These are phyloP conservation scores for Drechslerella dactyloides DNA, from an alignment of 2,329 filamentous ascomycete genomes.

Conservation along the genomic window DNA sequence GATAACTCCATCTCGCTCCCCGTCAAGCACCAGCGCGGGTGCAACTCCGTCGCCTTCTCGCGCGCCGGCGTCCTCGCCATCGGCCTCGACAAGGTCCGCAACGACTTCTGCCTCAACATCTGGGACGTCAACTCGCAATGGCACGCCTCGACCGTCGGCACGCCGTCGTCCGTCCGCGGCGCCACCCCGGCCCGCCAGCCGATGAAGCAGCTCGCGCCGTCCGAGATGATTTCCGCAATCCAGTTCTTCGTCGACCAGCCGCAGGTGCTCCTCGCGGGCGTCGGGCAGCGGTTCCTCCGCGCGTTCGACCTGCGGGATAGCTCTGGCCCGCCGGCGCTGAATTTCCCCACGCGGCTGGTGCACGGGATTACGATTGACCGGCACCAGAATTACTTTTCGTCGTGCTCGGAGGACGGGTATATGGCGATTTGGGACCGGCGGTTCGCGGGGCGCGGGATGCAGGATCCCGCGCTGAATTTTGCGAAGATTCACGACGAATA, in stretches of 20 bases:
- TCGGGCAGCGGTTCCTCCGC: conserved; percentile 75
- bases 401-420: conserved; percentile 64
- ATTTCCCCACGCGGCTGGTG: conserved; percentile 62
- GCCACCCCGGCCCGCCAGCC: conserved; percentile 56
- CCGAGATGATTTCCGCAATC: conserved; percentile 78
- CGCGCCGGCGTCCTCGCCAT: conserved; percentile 74
- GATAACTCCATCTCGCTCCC: conserved; percentile 72
- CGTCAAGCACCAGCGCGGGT: conserved; percentile 76
- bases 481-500: conserved; percentile 51
- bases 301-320: conserved; percentile 79
- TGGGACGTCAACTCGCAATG: conserved; percentile 74
- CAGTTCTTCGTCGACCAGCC: conserved; percentile 81
- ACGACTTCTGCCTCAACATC: conserved; percentile 80
- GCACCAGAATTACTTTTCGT: conserved; percentile 84
- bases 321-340: conserved; percentile 59
- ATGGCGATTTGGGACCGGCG: conserved; percentile 55
- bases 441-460: conserved; percentile 47
- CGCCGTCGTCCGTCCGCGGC: conserved; percentile 57
- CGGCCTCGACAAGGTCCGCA: conserved; percentile 78
- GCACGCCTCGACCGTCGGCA: conserved; percentile 58
- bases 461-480: conserved; percentile 52
- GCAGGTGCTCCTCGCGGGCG: conserved; percentile 75
- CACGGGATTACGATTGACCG: conserved; percentile 74
- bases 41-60: conserved; percentile 82
- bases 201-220: conserved; percentile 66